Conservation (phyloP, 1,284 basidiomycete species). For the Pseudozyma sp. region DNA sequence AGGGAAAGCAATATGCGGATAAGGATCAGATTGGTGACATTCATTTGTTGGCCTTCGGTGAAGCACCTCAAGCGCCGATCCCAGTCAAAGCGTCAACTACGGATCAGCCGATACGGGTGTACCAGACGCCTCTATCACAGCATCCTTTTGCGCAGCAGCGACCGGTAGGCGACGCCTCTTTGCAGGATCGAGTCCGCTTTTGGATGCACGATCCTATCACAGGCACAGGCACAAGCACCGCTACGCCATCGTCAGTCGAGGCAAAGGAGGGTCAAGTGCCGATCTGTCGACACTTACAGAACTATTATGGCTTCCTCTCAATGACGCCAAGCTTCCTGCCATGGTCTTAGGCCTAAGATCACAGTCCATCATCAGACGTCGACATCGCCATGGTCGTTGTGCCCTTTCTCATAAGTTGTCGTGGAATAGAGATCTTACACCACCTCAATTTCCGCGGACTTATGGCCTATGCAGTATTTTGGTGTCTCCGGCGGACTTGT, state of each 20-base stretch:
- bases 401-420: too few species aligned
- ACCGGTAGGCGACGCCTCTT: constrained; percentile 9
- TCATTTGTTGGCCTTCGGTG: constrained; percentile 27
- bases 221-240: constrained; percentile 26
- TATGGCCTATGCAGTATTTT: background rate
- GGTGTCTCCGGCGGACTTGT: background rate
- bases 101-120: constrained; percentile 9
- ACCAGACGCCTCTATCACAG: constrained; percentile 23
- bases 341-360: constrained; percentile 9
- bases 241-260: background rate
- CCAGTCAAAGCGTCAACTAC: background rate
- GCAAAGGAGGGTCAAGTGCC: background rate
- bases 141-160: constrained; percentile 28
- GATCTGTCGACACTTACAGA: constrained; percentile 27
- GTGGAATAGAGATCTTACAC: background rate
- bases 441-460: background rate
- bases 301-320: constrained; percentile 37
- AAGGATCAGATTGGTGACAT: constrained; percentile 3
- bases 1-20: too few species aligned
- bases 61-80: constrained; percentile 27
- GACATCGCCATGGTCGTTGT: too few species aligned
- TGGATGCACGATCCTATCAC: constrained; percentile 43
- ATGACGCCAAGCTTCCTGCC: constrained; percentile 28
- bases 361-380: background rate
- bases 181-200: constrained; percentile 31